A percentile compares a stretch with the other conserved stretches of the same genome.
These are phyloP conservation scores for Fusarium bactridioides DNA, from an alignment of 2,329 filamentous ascomycete genomes.

Conservation along the genomic window DNA sequence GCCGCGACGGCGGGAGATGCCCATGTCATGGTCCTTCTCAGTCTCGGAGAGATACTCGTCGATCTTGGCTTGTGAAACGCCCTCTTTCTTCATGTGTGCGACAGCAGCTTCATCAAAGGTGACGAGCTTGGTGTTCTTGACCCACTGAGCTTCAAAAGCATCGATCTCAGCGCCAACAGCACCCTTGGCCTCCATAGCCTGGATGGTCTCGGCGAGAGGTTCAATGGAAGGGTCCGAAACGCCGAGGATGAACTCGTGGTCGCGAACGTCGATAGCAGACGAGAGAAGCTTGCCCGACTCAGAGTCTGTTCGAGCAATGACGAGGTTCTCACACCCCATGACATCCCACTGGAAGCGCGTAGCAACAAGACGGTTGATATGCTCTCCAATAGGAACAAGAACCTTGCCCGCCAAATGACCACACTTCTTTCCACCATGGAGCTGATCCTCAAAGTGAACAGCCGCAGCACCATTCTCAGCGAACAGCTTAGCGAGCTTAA, in stretches of 20 bases:
- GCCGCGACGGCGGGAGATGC: conserved; percentile 77
- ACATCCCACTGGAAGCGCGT: conserved; percentile 97
- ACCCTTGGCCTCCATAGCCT: conserved; percentile 85
- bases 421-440: conserved; percentile 98
- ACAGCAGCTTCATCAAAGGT: conserved; percentile 92
- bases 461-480: conserved; percentile 96
- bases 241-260: conserved; percentile 96
- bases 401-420: conserved; percentile 97
- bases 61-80: conserved; percentile 69
- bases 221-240: conserved; percentile 77
- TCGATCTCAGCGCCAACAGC: conserved; percentile 84
- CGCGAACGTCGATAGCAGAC: conserved; percentile 89
- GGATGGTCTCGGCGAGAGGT: conserved; percentile 86
- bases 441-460: conserved; percentile 97
- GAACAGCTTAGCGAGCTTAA: conserved; percentile 97
- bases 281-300: conserved; percentile 92
- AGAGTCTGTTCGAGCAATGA: conserved; percentile 94
- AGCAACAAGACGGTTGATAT: conserved; percentile 93
- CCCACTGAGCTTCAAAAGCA: conserved; percentile 85
- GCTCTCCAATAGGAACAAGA: conserved; percentile 89
- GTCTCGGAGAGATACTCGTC: conserved; percentile 72
- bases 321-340: conserved; percentile 94
- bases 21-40: conserved; percentile 72
- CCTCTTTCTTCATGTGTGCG: conserved; percentile 73
- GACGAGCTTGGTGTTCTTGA: conserved; percentile 83